Conservation (phyloP, 768 basidiomycete genomes). For the Mycena filopes region DNA sequence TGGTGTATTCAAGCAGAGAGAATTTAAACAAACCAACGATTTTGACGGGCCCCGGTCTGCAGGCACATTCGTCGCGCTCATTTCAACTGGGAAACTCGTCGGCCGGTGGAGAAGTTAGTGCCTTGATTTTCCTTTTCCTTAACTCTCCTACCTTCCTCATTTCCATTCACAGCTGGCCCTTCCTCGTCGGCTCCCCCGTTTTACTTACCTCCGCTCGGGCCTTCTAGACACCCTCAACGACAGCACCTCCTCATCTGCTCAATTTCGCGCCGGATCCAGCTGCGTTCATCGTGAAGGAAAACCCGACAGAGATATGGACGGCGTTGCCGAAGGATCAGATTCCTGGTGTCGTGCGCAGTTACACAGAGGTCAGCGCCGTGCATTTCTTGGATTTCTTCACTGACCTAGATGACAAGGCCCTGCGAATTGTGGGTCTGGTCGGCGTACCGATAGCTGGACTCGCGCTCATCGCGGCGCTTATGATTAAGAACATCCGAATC, state of each 20-base stretch:
- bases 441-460: conserved; percentile 18
- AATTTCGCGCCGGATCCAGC: conserved; percentile 29
- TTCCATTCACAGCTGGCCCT: conserved; percentile 13
- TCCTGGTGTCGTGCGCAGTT: conserved; percentile 24
- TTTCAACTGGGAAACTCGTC: not conserved
- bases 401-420: no score
- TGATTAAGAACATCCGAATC: conserved; percentile 3
- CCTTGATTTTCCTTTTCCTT: not conserved
- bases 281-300: conserved; percentile 15
- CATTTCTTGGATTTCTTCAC: no score
- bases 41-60: no score
- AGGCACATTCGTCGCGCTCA: not conserved
- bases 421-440: conserved; percentile 22
- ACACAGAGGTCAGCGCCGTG: no score
- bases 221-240: conserved; percentile 12
- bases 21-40: no score
- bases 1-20: no score
- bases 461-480: not conserved
- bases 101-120: not conserved
- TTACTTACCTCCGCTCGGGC: conserved; percentile 1
- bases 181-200: conserved; percentile 26
- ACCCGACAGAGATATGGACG: conserved; percentile 27
- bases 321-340: conserved; percentile 16
- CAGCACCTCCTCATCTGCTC: conserved; percentile 7
- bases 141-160: not conserved